A percentile compares a stretch with the other conserved stretches of the same genome.
phyloP scores from a whole-genome alignment of 2,329 filamentous ascomycete species.

The Paracamarosporium sp. region DNA sequence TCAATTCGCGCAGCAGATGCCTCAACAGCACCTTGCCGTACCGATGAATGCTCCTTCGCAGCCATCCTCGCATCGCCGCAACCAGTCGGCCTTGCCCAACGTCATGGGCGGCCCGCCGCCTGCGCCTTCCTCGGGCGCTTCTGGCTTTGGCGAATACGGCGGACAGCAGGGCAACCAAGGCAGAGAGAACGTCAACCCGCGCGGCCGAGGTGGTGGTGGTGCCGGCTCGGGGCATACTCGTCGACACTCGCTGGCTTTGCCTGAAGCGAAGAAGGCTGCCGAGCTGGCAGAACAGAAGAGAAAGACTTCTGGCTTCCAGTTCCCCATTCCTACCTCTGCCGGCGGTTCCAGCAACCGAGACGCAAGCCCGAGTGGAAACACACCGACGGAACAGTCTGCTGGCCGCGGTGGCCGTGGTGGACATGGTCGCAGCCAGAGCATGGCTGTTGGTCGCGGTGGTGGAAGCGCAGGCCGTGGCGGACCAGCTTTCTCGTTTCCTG shows the following conservation, averaged over 20 bases:
- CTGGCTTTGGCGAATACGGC: slow-evolving; percentile 85
- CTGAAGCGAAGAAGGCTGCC: slow-evolving; percentile 96
- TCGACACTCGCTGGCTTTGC: slow-evolving; percentile 90
- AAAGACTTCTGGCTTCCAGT: slow-evolving; percentile 93
- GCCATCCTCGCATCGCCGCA: slow-evolving; percentile 88
- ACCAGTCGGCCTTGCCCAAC: slow-evolving; percentile 94
- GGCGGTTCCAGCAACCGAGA: slow-evolving; percentile 63
- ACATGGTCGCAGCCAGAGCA: slow-evolving; percentile 83
- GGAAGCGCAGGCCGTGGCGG: slow-evolving; percentile 67
- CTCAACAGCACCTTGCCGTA: slow-evolving; percentile 67
- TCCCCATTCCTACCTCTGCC: slow-evolving; percentile 76
- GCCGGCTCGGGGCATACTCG: slow-evolving; percentile 80
- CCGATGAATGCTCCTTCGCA: slow-evolving; percentile 79
- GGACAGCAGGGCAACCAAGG: slow-evolving; percentile 62
- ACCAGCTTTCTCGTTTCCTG: slow-evolving; percentile 75
- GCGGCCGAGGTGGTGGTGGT: slow-evolving; percentile 75
- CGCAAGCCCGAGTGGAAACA: slow-evolving; percentile 61
- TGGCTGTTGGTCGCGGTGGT: slow-evolving; percentile 77
- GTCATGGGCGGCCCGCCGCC: slow-evolving; percentile 86
- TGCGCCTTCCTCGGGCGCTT: slow-evolving; percentile 86
- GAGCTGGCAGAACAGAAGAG: slow-evolving; percentile 96
- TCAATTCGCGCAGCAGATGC: slow-evolving; percentile 77
- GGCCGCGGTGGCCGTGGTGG: slow-evolving; percentile 60
- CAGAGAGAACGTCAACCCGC: slow-evolving; percentile 71
- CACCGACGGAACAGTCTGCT: slow-evolving; percentile 36